A percentile compares a stretch with the other conserved stretches of the same genome.
These are phyloP conservation scores for Fragaria ananassa DNA, from an alignment of 306 rosid species.

Conservation along the genomic window DNA sequence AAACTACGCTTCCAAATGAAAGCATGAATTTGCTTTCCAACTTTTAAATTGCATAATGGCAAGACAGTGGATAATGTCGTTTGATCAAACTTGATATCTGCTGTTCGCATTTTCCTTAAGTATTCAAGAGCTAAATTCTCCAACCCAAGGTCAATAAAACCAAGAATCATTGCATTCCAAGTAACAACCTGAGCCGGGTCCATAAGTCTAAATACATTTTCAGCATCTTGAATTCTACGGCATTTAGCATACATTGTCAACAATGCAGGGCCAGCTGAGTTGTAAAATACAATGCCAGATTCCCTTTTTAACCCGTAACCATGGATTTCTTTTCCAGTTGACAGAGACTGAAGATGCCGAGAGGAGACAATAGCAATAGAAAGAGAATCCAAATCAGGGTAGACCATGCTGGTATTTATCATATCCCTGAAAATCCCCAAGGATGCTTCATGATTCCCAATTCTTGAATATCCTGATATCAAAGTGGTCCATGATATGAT, in stretches of 20 bases:
- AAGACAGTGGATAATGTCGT: conserved; percentile 42
- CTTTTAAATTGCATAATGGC: conserved; percentile 39
- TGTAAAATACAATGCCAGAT: conserved; percentile 31
- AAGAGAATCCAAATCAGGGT: conserved; percentile 48
- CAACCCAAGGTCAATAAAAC: conserved; percentile 34
- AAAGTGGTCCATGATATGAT: conserved; percentile 50
- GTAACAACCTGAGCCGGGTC: conserved; percentile 43
- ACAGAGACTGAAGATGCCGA: conserved; percentile 26
- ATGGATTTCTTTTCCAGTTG: conserved; percentile 44
- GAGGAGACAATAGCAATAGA: conserved; percentile 45
- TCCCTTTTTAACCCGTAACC: conserved; percentile 37
- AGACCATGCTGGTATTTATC: conserved; percentile 26
- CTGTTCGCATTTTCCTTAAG: conserved; percentile 41
- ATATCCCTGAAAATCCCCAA: conserved; percentile 41
- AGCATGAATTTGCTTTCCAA: conserved; percentile 44
- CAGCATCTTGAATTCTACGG: conserved; percentile 24
- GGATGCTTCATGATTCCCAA: conserved; percentile 32
- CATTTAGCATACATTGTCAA: conserved; percentile 40
- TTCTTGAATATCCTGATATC: conserved; percentile 34
- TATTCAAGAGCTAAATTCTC: conserved; percentile 33
- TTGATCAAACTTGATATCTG: conserved; percentile 29
- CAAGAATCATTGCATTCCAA: conserved; percentile 52
- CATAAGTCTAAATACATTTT: conserved; percentile 34
- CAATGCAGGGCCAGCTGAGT: conserved; percentile 49
- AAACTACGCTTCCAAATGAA: conserved; percentile 25